Conservation (phyloP, 345 rosid species). For the Brassica incana region DNA sequence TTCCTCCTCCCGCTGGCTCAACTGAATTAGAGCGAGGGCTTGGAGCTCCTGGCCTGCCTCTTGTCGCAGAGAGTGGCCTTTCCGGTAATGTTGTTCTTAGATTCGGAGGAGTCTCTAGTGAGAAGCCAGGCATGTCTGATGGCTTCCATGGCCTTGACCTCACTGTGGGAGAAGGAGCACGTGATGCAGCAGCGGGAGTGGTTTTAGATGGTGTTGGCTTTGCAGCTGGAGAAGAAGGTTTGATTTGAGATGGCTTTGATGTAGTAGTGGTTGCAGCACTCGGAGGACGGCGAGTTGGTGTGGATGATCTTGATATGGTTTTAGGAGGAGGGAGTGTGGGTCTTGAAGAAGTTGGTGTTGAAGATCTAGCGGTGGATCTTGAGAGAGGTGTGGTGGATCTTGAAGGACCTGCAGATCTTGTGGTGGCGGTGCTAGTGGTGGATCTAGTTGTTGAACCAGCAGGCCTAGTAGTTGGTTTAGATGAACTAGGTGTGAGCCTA, state of each 20-base stretch:
- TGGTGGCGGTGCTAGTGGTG: conserved; percentile 35
- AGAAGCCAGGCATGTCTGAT: conserved; percentile 98
- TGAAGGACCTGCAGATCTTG: conserved; percentile 57
- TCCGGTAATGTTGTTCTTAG: conserved; percentile 84
- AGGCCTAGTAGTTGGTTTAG: conserved; percentile 49
- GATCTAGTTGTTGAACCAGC: conserved; percentile 47
- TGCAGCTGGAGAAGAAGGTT: conserved; percentile 51
- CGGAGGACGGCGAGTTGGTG: conserved; percentile 84
- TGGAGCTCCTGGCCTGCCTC: conserved; percentile 97
- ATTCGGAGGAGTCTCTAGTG: conserved; percentile 94
- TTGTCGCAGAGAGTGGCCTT: conserved; percentile 86
- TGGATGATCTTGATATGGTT: conserved; percentile 70
- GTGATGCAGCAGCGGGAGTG: conserved; percentile 52
- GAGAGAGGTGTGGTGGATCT: conserved; percentile 84
- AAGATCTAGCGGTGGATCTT: conserved; percentile 77
- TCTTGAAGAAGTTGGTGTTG: conserved; percentile 74
- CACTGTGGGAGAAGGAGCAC: conserved; percentile 71
- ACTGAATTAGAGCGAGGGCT: conserved; percentile 83
- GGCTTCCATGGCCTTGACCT: conserved; percentile 96
- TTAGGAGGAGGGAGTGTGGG: conserved; percentile 74
- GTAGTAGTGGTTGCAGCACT: conserved; percentile 39
- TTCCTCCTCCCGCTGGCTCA: conserved; percentile 71
- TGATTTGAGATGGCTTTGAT: conserved; percentile 52
- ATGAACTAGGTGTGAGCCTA: conserved; percentile 43
- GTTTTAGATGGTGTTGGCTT: conserved; percentile 49